Evolutionary conservation across 441 rosid genomes (phyloP), one percentile per base, ranked within the genome.

Genomic region (Theobroma grandiflorum): DNA sequence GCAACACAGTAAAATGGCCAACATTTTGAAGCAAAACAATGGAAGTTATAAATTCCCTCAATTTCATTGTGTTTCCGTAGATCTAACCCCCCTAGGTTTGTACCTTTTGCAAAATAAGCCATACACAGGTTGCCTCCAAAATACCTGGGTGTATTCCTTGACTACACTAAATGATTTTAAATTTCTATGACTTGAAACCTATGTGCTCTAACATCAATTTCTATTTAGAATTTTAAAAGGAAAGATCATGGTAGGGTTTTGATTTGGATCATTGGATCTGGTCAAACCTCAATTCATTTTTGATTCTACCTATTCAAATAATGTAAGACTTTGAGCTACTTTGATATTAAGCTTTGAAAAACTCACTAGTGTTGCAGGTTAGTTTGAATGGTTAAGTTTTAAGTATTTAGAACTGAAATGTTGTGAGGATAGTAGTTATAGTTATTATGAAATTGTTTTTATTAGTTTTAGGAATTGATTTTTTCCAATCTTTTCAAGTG

Each of bases 341-440:
- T 10, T 11, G 14, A 14, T 14, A 11, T 62, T 62, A 33, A 12
- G n/a, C 33, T 62, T n/a, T 62, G 42, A 62, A 55, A 26, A 37
- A 40, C 18, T 72, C 37, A 72, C 64, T 37, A 37, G 35, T 37
- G 35, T 40, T n/a, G 63, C 64, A 37, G 33, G 49, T 72, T 72
- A 38, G 64, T 53, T 72, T 72, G 64, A n/a, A 72, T 38, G 50
- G 64, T 72, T 72, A 55, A 20, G 12, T n/a, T 53, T 72, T 52
- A 18, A 22, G 63, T 52, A 10, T 52, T 52, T 72, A 33, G 75
- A 72, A 53, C 49, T 5, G 6, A 55, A 42, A 69, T 7, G 74
- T 33, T 7, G 57, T 33, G 4, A 47, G 38, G 38, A 26, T 69
- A 47, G 38, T 69, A 69, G 40, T 26, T 69, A 11, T 12, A 47